Evolutionary conservation across 1,139 yeast genomes (phyloP).

Genomic region (Blastobotrys buckinghamii): DNA sequence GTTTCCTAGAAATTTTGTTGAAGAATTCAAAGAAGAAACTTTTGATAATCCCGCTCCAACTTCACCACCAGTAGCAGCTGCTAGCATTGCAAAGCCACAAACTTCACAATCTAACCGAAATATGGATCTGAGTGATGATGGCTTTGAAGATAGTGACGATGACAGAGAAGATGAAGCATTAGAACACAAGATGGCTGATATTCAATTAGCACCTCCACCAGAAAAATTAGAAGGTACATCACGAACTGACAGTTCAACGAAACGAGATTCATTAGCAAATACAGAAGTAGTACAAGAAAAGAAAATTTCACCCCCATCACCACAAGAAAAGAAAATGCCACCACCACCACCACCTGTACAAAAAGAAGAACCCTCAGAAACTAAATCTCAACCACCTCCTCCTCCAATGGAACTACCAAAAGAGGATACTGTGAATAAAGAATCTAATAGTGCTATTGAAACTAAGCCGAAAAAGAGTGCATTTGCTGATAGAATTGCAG

Average conservation of each 20-base stretch:
- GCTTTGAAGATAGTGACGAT: background rate
- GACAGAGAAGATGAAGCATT: background rate
- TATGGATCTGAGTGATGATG: background rate
- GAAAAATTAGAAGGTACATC: no score
- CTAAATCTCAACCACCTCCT: no score
- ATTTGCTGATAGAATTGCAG: conserved; percentile 40
- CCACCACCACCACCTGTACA: conserved; percentile 5
- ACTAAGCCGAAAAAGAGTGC: conserved; percentile 20
- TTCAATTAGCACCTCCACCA: conserved; percentile 1
- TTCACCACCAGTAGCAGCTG: no score
- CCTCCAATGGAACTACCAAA: background rate
- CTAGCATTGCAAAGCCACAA: no score
- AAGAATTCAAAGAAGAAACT: no score
- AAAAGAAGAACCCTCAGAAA: background rate
- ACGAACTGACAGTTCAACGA: no score
- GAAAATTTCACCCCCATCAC: no score
- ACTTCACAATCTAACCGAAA: no score
- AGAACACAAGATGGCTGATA: background rate
- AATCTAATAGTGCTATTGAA: background rate
- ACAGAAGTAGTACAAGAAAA: no score
- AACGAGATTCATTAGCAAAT: no score
- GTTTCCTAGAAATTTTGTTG: conserved; percentile 85
- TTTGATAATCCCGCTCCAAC: no score
- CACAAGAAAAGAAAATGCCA: background rate
- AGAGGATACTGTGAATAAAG: no score